phyloP scores from a whole-genome alignment of 73 alveolate genomes.

The Uronychia setigera region DNA sequence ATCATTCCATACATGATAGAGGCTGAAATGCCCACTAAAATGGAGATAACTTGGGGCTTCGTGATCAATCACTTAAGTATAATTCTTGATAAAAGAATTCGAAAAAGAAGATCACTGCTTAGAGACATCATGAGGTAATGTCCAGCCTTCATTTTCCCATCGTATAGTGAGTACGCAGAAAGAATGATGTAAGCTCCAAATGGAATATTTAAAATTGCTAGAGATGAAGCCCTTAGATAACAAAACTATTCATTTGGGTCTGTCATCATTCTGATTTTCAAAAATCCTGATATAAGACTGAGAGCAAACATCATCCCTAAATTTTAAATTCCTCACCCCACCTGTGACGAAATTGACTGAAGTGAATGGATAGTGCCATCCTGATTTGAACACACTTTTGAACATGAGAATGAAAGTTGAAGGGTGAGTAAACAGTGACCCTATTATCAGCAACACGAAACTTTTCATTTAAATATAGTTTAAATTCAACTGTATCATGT shows the following conservation, averaged over 20 bases:
- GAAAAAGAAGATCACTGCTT: constrained; percentile 22
- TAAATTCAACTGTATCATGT: no score
- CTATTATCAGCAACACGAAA: no score
- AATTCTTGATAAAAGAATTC: constrained; percentile 14
- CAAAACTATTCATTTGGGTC: constrained; percentile 31
- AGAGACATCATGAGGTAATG: constrained; percentile 21
- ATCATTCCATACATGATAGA: constrained; percentile 29
- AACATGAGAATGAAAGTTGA: constrained; percentile 24
- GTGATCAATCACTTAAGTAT: constrained; percentile 19
- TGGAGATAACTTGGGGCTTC: constrained; percentile 24
- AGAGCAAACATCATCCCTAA: no score
- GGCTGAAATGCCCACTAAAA: constrained; percentile 12
- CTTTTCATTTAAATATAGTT: no score
- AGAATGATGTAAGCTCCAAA: constrained; percentile 22
- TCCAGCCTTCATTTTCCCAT: constrained; percentile 24
- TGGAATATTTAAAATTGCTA: constrained; percentile 1
- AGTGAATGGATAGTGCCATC: constrained; percentile 44
- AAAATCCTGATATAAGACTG: not conserved
- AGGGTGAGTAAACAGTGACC: constrained; percentile 33
- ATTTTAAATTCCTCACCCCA: no score
- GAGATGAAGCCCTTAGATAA: constrained; percentile 9
- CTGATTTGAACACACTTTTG: constrained; percentile 26
- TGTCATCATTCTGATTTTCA: constrained; percentile 16
- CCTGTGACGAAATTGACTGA: constrained; percentile 35
- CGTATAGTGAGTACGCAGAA: constrained; percentile 27